Evolutionary conservation across 805 yeast genomes (phyloP).

Genomic region (Saturnispora besseyi): DNA sequence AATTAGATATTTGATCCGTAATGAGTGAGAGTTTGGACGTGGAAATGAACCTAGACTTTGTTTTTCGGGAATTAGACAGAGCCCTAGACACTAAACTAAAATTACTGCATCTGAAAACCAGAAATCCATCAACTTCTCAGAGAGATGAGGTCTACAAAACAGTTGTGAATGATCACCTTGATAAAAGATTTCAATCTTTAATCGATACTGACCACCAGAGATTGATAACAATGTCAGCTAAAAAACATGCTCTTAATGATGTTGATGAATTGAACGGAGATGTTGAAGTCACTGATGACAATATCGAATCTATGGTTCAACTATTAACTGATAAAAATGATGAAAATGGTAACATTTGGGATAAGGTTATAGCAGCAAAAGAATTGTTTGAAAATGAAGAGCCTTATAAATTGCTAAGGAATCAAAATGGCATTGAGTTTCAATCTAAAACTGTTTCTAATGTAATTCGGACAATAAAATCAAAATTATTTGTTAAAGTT

Average conservation of each 20-base stretch:
- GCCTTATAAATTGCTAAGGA: not conserved
- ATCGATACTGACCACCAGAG: not conserved
- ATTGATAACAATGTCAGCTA: constrained; percentile 4
- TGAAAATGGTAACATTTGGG: not conserved
- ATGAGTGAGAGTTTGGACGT: constrained; percentile 1
- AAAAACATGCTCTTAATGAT: not conserved
- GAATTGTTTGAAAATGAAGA: not conserved
- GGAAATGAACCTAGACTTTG: constrained; percentile 1
- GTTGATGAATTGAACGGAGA: not conserved
- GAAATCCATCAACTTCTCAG: not conserved
- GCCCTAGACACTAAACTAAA: not conserved
- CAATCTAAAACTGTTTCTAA: constrained; percentile 1
- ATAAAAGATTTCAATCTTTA: not conserved
- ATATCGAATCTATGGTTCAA: constrained; percentile 2
- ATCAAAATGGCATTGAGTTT: constrained; percentile 6
- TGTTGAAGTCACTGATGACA: constrained; percentile 3
- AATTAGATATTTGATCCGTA: not conserved
- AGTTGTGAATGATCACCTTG: not conserved
- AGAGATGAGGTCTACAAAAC: constrained; percentile 1
- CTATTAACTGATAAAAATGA: not conserved
- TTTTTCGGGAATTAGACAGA: not conserved
- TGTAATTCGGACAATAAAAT: not conserved
- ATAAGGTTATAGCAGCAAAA: not conserved
- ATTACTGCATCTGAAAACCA: not conserved
- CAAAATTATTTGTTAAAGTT: constrained; percentile 35